Percentiles rank a stretch among this genome's conserved stretches.
Evolutionary conservation across 1,284 basidiomycete species (phyloP).

Genomic region (Rugosomyces carneus): DNA sequence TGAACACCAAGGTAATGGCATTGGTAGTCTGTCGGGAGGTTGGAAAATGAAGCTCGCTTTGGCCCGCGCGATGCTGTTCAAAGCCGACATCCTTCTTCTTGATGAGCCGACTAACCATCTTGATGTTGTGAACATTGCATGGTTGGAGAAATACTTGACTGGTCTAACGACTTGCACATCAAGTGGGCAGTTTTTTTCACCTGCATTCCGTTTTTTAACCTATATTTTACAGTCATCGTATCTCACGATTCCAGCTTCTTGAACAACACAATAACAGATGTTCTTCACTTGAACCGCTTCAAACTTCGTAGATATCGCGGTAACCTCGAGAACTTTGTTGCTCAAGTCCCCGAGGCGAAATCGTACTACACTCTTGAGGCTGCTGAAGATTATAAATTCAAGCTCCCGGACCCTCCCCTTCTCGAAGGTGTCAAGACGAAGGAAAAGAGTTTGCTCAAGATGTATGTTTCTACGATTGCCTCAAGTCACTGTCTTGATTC

Average conservation of each 20-base stretch:
- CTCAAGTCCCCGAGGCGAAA: conserved; percentile 94
- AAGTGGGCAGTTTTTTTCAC: conserved; percentile 41
- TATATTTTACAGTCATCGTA: conserved; percentile 66
- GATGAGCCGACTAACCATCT: conserved; percentile 90
- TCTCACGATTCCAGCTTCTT: conserved; percentile 99
- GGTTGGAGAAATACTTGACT: conserved; percentile 96
- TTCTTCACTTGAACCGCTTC: conserved; percentile 98
- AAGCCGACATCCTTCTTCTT: conserved; percentile 90
- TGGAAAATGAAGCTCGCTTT: conserved; percentile 99
- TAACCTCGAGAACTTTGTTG: conserved; percentile 95
- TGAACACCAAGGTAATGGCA: conserved; percentile 80
- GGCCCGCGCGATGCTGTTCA: conserved; percentile 92
- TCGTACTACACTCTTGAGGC: conserved; percentile 96
- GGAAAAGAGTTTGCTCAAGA: conserved; percentile 96
- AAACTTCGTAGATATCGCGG: conserved; percentile 97
- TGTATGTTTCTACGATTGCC: conserved; percentile 36
- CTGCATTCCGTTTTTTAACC: conserved; percentile 16
- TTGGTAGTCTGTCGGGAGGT: conserved; percentile 95
- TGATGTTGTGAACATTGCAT: conserved; percentile 96
- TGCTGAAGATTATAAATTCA: conserved; percentile 94
- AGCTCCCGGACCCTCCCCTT: conserved; percentile 91
- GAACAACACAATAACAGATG: conserved; percentile 98
- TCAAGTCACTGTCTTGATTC: background rate
- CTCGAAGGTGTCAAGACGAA: conserved; percentile 99
- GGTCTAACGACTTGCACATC: conserved; percentile 87